Base-by-base conservation (phyloP, 805 yeast species). In the Aciculoconidium aculeatum region DNA sequence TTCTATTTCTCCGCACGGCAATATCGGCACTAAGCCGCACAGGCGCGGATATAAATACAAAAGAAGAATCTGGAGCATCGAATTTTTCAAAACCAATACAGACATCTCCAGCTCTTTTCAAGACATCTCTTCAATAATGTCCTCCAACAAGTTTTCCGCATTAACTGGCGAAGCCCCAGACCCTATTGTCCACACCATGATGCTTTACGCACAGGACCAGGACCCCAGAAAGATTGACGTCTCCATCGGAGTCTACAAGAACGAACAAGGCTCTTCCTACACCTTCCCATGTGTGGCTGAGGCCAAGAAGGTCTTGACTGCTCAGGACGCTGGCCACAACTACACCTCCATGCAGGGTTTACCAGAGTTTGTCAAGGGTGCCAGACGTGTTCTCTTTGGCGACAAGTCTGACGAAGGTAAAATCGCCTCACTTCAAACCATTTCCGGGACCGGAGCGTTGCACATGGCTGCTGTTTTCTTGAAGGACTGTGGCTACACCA, bases 241-340 rank as follows among this genome's bases (percentile, higher is more conserved):
- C 12, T 49, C 63, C 17, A 64, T 65, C 17, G 72, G 72, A 9
- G 70, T 66, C n/a, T 65, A 64, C 47, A 63, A 63, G 31, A 55
- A 59, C 17, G 67, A 56, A 29, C 44, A 47, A 11, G 68, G 67
- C 2, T 44, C 46, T 17, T 40, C 48, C n/a, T 59, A 51, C 41
- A 45, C 55, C 7, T 61, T 64, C 37, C 69, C 69, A 10, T 44
- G 59, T 18, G 65, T 65, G 15, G 38, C 44, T 14, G 39, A 42
- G 28, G 67, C 70, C 27, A 64, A 65, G 39, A 38, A 48, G 22
- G 36, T 37, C 11, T 49, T 65, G 24, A 38, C 40, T 22, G 36
- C 41, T 8, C 48, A 58, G 24, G 66, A 63, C 34, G 65, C 67
- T 3, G 70, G 70, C 19, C 70, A 65, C 41, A 58, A 62, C 45